These are phyloP conservation scores for Rhodotorula babjevae DNA, from an alignment of 768 basidiomycete genomes.

Conservation along the genomic window DNA sequence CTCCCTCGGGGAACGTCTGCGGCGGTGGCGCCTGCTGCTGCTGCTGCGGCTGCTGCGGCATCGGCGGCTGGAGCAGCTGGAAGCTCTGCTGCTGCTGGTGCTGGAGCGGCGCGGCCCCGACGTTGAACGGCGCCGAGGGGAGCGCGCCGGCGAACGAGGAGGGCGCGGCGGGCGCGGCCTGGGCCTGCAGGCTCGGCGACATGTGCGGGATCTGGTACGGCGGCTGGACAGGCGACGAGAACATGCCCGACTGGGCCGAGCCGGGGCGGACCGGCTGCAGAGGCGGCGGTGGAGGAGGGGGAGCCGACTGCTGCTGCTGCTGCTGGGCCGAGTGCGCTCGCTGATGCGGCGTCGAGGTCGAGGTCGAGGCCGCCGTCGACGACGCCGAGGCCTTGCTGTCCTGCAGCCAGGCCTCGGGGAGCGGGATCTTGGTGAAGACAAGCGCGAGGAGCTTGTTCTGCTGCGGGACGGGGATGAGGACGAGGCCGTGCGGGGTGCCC, in stretches of 20 bases:
- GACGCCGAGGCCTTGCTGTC: not conserved
- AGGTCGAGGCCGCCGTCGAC: not conserved
- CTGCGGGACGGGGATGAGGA: constrained; percentile 27
- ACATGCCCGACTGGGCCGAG: constrained; percentile 20
- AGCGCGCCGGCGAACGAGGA: not conserved
- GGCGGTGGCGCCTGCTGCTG: not conserved
- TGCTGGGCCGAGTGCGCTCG: not conserved
- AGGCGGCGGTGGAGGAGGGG: not conserved
- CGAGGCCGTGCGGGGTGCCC: constrained; percentile 20
- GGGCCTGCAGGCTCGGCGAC: not conserved
- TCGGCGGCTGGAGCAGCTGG: not conserved
- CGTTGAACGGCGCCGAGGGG: not conserved
- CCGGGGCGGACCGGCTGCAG: not conserved
- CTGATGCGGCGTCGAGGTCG: not conserved
- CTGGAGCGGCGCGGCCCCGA: not conserved
- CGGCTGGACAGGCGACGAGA: not conserved
- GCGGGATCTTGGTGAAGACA: constrained; percentile 33
- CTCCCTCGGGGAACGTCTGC: constrained; percentile 5
- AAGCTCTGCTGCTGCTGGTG: not conserved
- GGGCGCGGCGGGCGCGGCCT: not conserved
- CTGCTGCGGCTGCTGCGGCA: constrained; percentile 2
- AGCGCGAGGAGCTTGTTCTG: constrained; percentile 23
- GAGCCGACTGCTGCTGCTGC: constrained; percentile 5
- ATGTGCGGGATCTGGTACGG: not conserved
- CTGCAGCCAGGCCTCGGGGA: constrained; percentile 27